Percentiles rank a stretch among this genome's conserved stretches.
Evolutionary conservation across 345 rosid genomes (phyloP).

Genomic region (Heritiera littoralis): DNA sequence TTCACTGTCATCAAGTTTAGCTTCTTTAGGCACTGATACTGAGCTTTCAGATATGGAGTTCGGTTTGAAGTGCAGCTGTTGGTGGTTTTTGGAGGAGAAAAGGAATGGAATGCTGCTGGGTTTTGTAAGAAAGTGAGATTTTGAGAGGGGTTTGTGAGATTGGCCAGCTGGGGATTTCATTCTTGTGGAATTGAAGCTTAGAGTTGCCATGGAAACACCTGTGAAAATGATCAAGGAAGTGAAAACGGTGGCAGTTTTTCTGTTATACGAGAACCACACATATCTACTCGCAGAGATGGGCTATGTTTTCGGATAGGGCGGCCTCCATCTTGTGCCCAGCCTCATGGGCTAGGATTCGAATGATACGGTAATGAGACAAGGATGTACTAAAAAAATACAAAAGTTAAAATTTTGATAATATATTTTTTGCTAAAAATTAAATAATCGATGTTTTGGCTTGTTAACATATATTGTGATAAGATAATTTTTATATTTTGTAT

Average conservation of each 20-base stretch:
- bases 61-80: constrained; percentile 30
- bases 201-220: constrained; percentile 64
- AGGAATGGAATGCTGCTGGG: constrained; percentile 35
- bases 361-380: too few relatives aligned
- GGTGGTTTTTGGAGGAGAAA: constrained; percentile 27
- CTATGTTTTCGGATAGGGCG: background rate
- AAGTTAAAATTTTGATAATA: too few relatives aligned
- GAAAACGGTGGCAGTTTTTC: constrained; percentile 8
- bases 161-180: constrained; percentile 40
- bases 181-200: constrained; percentile 67
- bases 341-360: too few relatives aligned
- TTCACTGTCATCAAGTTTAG: background rate
- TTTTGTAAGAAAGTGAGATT: constrained; percentile 36
- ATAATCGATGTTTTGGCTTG: too few relatives aligned
- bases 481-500: too few relatives aligned
- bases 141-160: constrained; percentile 38
- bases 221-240: background rate
- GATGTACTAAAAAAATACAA: too few relatives aligned
- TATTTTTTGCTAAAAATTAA: too few relatives aligned
- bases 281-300: background rate
- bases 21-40: constrained; percentile 7
- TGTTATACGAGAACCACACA: background rate
- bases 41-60: constrained; percentile 16
- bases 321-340: background rate
- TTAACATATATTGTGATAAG: too few relatives aligned